Conservation (phyloP, 495 filamentous ascomycete species). For the Choiromyces venosus region DNA sequence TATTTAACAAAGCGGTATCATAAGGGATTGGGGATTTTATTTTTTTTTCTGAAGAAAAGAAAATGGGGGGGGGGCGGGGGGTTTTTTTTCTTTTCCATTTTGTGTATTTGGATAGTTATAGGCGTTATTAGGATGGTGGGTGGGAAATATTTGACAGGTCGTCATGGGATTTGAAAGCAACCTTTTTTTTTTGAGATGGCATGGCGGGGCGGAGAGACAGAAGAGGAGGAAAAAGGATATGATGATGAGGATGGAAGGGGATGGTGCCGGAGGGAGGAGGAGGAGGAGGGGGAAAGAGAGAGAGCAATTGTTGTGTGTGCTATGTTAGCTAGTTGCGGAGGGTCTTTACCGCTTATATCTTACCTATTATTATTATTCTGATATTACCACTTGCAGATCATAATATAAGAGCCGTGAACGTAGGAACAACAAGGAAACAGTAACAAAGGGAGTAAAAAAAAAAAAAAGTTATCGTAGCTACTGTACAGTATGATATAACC, state of each 20-base stretch:
- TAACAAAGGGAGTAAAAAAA: not conserved
- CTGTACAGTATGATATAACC: not conserved
- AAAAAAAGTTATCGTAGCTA: not conserved
- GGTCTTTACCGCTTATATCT: not conserved
- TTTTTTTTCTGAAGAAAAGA: conserved; percentile 11
- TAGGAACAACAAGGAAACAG: too few relatives aligned
- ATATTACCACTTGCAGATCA: not conserved
- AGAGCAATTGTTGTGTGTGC: not conserved
- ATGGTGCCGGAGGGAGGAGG: not conserved
- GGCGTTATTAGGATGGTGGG: conserved; percentile 2
- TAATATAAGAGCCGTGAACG: not conserved
- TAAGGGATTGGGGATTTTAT: conserved; percentile 28
- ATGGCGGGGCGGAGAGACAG: not conserved
- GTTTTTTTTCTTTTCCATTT: too few relatives aligned
- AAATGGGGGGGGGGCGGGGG: too few relatives aligned
- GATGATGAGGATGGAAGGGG: too few relatives aligned
- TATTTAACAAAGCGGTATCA: conserved; percentile 26
- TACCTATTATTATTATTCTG: not conserved
- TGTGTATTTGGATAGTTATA: not conserved
- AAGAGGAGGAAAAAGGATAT: too few relatives aligned
- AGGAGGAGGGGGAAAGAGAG: not conserved
- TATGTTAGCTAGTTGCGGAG: not conserved
- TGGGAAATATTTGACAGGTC: conserved; percentile 15
- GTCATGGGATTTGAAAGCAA: conserved; percentile 11
- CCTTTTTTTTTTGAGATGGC: not conserved